A percentile compares a stretch with the other conserved stretches of the same genome.
Evolutionary conservation across 1,139 yeast species (phyloP).

Genomic region (Candida sojae): DNA sequence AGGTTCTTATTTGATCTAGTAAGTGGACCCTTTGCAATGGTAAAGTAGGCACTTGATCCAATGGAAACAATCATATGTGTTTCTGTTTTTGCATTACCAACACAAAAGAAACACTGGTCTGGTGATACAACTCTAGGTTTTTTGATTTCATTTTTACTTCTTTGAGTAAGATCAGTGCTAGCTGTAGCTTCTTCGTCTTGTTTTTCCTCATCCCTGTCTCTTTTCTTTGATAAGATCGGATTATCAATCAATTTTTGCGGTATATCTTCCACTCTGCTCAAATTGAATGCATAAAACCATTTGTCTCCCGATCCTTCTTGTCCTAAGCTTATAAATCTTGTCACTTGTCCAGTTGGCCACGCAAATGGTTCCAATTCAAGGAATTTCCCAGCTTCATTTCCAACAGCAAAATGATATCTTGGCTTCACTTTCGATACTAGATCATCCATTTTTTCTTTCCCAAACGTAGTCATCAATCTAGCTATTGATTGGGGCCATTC

Average conservation of each 20-base stretch:
- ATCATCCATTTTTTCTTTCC: slow-evolving; percentile 43
- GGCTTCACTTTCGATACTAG: slow-evolving; percentile 51
- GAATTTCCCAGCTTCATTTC: slow-evolving; percentile 48
- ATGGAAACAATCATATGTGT: slow-evolving; percentile 81
- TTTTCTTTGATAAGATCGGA: slow-evolving; percentile 33
- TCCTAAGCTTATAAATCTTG: slow-evolving; percentile 68
- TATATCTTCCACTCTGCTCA: slow-evolving; percentile 22
- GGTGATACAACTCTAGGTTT: slow-evolving; percentile 48
- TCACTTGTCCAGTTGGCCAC: slow-evolving; percentile 47
- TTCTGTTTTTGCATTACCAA: slow-evolving; percentile 77
- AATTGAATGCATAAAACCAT: slow-evolving; percentile 75
- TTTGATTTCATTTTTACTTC: slow-evolving; percentile 13
- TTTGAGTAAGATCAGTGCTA: too few species aligned
- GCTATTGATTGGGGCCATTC: slow-evolving; percentile 63
- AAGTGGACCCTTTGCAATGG: slow-evolving; percentile 88
- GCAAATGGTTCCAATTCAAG: slow-evolving; percentile 60
- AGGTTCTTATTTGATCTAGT: slow-evolving; percentile 47
- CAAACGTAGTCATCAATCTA: slow-evolving; percentile 34
- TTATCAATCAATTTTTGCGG: slow-evolving; percentile 26
- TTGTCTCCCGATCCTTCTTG: slow-evolving; percentile 56
- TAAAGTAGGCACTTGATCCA: slow-evolving; percentile 64
- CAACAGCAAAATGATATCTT: slow-evolving; percentile 65
- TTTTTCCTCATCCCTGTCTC: slow-evolving; percentile 13
- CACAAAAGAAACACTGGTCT: slow-evolving; percentile 75
- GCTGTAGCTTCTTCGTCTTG: slow-evolving; percentile 12